Percentiles rank a stretch among this genome's conserved stretches.
Evolutionary conservation across 2,329 filamentous ascomycete species (phyloP).

Genomic region (Pestalotiopsis sp.): DNA sequence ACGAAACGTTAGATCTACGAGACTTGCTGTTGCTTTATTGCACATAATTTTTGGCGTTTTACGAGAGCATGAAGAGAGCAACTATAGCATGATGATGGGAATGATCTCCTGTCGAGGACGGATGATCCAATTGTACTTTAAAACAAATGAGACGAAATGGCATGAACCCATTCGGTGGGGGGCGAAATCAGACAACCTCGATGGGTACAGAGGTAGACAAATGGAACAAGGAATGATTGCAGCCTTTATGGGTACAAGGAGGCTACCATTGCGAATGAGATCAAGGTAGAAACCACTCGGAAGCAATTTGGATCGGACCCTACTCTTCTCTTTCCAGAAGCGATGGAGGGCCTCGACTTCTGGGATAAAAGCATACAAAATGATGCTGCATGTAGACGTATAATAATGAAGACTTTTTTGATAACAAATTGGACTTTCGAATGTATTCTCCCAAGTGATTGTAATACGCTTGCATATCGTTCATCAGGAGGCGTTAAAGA

Average conservation of each 20-base stretch:
- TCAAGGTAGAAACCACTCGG: neutral
- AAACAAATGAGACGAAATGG: constrained; percentile 17
- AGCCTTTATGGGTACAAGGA: constrained; percentile 13
- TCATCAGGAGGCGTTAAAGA: too few relatives aligned
- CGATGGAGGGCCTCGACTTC: neutral
- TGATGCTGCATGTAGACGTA: constrained; percentile 35
- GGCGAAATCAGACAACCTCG: neutral
- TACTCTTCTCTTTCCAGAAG: neutral
- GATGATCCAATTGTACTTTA: constrained; percentile 16
- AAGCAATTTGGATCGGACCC: neutral
- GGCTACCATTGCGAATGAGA: constrained; percentile 13
- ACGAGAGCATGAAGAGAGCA: constrained; percentile 28
- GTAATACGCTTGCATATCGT: neutral
- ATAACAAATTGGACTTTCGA: neutral
- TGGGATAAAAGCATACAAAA: neutral
- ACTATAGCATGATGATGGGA: constrained; percentile 25
- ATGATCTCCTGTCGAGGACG: constrained; percentile 14
- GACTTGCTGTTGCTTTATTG: constrained; percentile 19
- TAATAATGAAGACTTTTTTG: constrained; percentile 37
- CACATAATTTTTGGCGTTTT: constrained; percentile 22
- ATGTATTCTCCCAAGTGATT: neutral
- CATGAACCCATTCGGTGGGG: constrained; percentile 17
- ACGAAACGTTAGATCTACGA: constrained; percentile 18
- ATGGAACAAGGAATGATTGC: constrained; percentile 15
- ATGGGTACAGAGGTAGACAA: neutral